Conservation (phyloP, 345 rosid species). For the Pugionium dolabratum region DNA sequence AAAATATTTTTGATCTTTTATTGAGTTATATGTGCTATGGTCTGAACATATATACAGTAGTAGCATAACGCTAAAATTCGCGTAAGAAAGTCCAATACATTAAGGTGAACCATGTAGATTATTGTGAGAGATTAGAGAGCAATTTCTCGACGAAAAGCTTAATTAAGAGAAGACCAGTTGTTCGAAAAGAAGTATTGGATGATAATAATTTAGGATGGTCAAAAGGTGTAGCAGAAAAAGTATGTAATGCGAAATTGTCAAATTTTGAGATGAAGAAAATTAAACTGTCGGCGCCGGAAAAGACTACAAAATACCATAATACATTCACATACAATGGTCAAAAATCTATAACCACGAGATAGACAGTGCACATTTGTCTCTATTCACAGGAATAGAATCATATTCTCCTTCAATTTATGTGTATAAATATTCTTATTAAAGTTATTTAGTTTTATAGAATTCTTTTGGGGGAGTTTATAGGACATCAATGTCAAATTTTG, state of each 20-base stretch:
- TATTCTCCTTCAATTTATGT: constrained; percentile 17
- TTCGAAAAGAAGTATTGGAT: too few relatives aligned
- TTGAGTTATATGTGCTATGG: too few relatives aligned
- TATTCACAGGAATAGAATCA: constrained; percentile 31
- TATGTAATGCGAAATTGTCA: constrained; percentile 5
- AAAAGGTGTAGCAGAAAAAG: constrained; percentile 8
- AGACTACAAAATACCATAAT: constrained; percentile 24
- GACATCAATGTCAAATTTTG: constrained; percentile 11
- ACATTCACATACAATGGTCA: constrained; percentile 28
- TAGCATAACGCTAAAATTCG: too few relatives aligned
- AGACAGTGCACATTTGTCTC: constrained; percentile 22
- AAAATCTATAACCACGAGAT: constrained; percentile 13
- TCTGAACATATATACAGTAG: too few relatives aligned
- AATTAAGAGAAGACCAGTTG: too few relatives aligned
- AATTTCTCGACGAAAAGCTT: too few relatives aligned
- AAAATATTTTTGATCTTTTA: too few relatives aligned
- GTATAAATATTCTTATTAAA: background rate
- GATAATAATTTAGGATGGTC: background rate
- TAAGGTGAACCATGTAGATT: too few relatives aligned
- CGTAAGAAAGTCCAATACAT: too few relatives aligned
- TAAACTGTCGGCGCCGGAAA: constrained; percentile 37
- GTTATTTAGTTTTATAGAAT: background rate
- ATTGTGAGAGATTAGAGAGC: too few relatives aligned
- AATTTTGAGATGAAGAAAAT: background rate
- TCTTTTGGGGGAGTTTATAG: too few relatives aligned